phyloP scores from a whole-genome alignment of 768 basidiomycete genomes.

The Serendipita vermifera region DNA sequence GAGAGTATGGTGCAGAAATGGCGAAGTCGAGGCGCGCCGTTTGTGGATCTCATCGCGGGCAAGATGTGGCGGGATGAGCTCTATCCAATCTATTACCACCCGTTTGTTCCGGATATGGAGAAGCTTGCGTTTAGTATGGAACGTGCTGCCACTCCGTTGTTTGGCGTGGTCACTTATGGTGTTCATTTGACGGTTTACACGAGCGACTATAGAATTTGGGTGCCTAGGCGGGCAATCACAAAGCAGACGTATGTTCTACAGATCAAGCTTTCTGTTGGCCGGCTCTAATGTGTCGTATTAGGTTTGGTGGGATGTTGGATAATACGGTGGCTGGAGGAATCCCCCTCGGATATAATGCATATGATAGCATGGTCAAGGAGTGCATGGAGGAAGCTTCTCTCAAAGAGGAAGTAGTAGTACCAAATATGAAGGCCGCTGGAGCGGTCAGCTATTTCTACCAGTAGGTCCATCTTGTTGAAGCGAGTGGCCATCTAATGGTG shows the following conservation, averaged over 20 bases:
- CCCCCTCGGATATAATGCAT: conserved; percentile 55
- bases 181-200: conserved; percentile 78
- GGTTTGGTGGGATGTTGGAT: conserved; percentile 51
- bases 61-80: conserved; percentile 76
- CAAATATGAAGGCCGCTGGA: conserved; percentile 48
- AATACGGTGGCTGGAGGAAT: conserved; percentile 91
- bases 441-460: conserved; percentile 71
- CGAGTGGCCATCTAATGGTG: not conserved
- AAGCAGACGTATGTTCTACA: conserved; percentile 66
- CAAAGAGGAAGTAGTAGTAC: conserved; percentile 45
- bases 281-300: not conserved
- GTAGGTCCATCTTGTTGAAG: conserved; percentile 26
- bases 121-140: conserved; percentile 68
- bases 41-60: conserved; percentile 53
- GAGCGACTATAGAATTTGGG: conserved; percentile 58
- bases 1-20: conserved; percentile 59
- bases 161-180: conserved; percentile 83
- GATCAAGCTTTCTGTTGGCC: not conserved
- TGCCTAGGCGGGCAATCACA: conserved; percentile 68
- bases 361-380: conserved; percentile 77
- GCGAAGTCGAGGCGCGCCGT: conserved; percentile 47
- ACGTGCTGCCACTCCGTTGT: conserved; percentile 74
- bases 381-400: conserved; percentile 89
- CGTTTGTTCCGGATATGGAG: conserved; percentile 45
- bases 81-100: conserved; percentile 63